Evolutionary conservation across 2,329 filamentous ascomycete genomes (phyloP).

Genomic region (Aspergillus clavatus): DNA sequence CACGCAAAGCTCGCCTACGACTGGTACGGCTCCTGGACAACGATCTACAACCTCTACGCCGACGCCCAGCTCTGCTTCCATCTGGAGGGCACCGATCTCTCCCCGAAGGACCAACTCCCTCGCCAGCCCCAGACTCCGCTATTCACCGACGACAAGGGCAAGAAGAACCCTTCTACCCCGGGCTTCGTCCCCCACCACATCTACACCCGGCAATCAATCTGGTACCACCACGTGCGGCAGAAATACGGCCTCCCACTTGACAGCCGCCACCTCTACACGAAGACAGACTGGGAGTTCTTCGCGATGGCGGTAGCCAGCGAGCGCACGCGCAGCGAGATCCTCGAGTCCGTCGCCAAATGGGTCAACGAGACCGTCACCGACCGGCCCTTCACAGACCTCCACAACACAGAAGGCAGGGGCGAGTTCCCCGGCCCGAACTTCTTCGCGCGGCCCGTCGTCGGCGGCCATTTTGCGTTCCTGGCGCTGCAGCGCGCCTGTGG

Average conservation of each 20-base stretch:
- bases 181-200: slow-evolving; percentile 68
- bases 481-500: slow-evolving; percentile 76
- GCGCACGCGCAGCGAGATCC: slow-evolving; percentile 63
- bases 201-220: slow-evolving; percentile 73
- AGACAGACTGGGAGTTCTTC: slow-evolving; percentile 90
- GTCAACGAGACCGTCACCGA: slow-evolving; percentile 77
- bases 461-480: slow-evolving; percentile 80
- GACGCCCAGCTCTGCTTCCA: slow-evolving; percentile 80
- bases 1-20: slow-evolving; percentile 78
- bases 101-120: slow-evolving; percentile 3
- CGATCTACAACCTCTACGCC: slow-evolving; percentile 78
- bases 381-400: slow-evolving; percentile 73
- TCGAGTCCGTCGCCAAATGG: slow-evolving; percentile 71
- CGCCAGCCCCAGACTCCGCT: slow-evolving; percentile 11
- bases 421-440: slow-evolving; percentile 71
- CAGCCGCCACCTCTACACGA: slow-evolving; percentile 75
- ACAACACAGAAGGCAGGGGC: slow-evolving; percentile 72
- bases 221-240: slow-evolving; percentile 75
- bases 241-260: slow-evolving; percentile 79
- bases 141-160: too few species aligned
- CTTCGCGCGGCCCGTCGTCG: slow-evolving; percentile 77
- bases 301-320: slow-evolving; percentile 72
- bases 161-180: slow-evolving; percentile 25
- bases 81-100: slow-evolving; percentile 43
- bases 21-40: slow-evolving; percentile 76